These are phyloP conservation scores for Pseudocercospora eumusae DNA, from an alignment of 2,329 filamentous ascomycete genomes.

Conservation along the genomic window DNA sequence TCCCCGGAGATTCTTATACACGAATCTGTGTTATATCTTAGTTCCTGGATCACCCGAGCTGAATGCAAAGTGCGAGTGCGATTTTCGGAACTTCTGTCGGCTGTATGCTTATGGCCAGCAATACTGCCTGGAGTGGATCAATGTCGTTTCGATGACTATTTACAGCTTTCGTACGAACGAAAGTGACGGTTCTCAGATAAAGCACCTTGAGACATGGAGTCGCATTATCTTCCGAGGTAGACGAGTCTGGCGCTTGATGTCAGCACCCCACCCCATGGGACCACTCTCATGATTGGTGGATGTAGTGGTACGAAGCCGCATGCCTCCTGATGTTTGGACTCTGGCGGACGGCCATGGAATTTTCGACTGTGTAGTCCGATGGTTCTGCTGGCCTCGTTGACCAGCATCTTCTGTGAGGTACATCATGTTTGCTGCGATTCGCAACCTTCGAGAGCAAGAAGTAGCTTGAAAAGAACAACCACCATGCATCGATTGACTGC, in stretches of 20 bases:
- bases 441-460: background rate
- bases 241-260: slow-evolving; percentile 1
- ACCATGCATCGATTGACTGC: background rate
- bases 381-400: no score
- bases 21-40: background rate
- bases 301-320: no score
- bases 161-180: background rate
- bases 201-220: background rate
- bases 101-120: background rate
- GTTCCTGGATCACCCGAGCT: background rate
- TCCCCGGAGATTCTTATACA: background rate
- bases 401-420: no score
- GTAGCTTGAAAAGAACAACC: background rate
- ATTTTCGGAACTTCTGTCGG: background rate
- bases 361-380: no score
- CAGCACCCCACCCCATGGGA: background rate
- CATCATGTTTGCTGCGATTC: background rate
- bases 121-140: background rate
- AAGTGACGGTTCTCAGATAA: background rate
- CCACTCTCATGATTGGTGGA: background rate
- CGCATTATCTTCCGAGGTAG: background rate
- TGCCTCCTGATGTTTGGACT: no score
- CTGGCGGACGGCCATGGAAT: no score
- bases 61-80: background rate
- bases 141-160: background rate